Evolutionary conservation across 306 rosid species (phyloP).

Genomic region (Biancaea sappan): DNA sequence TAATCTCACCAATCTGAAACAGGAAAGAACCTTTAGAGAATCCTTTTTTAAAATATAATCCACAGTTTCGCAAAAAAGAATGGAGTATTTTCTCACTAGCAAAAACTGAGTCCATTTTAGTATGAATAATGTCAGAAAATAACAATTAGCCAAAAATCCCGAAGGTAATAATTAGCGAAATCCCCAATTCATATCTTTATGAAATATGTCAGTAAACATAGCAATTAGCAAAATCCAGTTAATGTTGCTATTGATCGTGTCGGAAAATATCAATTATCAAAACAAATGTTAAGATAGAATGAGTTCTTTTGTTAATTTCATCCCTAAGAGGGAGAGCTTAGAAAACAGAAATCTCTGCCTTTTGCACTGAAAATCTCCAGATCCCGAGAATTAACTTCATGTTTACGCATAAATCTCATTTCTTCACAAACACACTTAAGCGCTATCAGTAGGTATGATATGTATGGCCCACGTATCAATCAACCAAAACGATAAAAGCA

Average conservation of each 20-base stretch:
- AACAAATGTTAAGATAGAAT: not conserved
- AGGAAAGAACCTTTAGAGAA: not conserved
- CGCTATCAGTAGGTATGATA: not conserved
- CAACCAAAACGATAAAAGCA: not conserved
- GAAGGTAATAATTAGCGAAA: not conserved
- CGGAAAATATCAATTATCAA: not conserved
- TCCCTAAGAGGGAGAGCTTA: not conserved
- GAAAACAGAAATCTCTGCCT: not conserved
- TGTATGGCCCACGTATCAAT: not conserved
- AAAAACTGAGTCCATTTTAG: not conserved
- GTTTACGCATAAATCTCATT: not conserved
- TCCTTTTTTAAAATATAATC: not conserved
- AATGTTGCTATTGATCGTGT: not conserved
- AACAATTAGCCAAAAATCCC: not conserved
- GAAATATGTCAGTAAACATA: not conserved
- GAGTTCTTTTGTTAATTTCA: not conserved
- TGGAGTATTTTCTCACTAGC: not conserved
- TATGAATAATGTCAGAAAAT: not conserved
- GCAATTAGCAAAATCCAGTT: not conserved
- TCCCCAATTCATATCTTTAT: not conserved
- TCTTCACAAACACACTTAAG: not conserved
- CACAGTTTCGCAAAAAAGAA: not conserved
- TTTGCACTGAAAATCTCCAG: not conserved
- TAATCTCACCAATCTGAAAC: slow-evolving; percentile 80
- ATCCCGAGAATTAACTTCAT: not conserved